These are phyloP conservation scores for Cyclotella kingstonii DNA, from an alignment of 108 stramenopile genomes.

Conservation along the genomic window DNA sequence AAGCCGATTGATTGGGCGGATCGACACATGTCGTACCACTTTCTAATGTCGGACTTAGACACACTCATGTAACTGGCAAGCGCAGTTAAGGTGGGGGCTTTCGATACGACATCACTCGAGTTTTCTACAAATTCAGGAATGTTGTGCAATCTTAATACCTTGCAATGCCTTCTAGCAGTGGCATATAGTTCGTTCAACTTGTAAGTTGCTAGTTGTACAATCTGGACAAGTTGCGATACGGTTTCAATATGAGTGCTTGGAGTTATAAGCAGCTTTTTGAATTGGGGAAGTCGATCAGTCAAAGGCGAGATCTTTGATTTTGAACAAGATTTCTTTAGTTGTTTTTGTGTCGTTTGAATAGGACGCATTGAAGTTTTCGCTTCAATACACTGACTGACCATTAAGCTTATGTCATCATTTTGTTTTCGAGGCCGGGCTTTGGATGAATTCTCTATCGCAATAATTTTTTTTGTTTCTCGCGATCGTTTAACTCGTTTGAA, in stretches of 20 bases:
- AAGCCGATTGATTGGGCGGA: constrained; percentile 10
- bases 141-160: constrained; percentile 3
- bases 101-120: not conserved
- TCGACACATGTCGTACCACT: constrained; percentile 25
- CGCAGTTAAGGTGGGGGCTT: constrained; percentile 14
- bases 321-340: not conserved
- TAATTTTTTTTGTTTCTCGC: too few species aligned
- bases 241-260: constrained; percentile 13
- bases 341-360: too few species aligned
- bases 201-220: constrained; percentile 17
- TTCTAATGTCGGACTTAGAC: constrained; percentile 8
- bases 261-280: not conserved
- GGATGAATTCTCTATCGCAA: too few species aligned
- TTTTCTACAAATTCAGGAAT: constrained; percentile 1
- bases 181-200: constrained; percentile 30
- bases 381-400: too few species aligned
- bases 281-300: constrained; percentile 5
- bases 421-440: too few species aligned
- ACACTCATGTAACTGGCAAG: constrained; percentile 20
- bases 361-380: too few species aligned
- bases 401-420: too few species aligned
- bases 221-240: constrained; percentile 22
- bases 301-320: constrained; percentile 11
- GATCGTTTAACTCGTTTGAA: too few species aligned
- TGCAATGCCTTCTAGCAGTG: constrained; percentile 4